Evolutionary conservation across 1,284 basidiomycete genomes (phyloP).

Genomic region (Erythrobasidium hasegawianum): DNA sequence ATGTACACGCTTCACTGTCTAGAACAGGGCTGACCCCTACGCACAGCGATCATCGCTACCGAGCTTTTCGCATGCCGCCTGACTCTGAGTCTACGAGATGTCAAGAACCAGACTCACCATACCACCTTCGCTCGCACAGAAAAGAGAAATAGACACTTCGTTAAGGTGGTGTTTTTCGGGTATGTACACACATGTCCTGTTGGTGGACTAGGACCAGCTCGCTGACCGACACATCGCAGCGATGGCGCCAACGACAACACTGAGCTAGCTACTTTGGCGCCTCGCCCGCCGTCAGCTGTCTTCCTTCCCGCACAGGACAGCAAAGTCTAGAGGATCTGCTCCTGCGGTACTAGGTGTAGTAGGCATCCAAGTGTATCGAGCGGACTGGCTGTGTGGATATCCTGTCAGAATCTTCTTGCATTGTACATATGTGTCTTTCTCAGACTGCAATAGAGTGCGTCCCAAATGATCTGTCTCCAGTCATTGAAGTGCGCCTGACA

Average conservation of each 20-base stretch:
- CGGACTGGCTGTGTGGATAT: too few species aligned
- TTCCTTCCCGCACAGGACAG: too few species aligned
- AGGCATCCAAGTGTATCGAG: too few species aligned
- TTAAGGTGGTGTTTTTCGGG: constrained; percentile 6
- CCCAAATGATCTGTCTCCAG: too few species aligned
- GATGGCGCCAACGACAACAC: not conserved
- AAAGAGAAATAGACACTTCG: constrained; percentile 1
- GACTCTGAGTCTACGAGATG: constrained; percentile 13
- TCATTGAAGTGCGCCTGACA: too few species aligned
- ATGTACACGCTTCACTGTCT: not conserved
- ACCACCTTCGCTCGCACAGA: not conserved
- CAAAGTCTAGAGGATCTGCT: too few species aligned
- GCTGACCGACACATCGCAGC: not conserved
- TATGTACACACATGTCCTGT: not conserved
- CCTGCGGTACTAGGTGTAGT: too few species aligned
- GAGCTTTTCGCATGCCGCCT: constrained; percentile 29
- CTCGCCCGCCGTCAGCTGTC: too few species aligned
- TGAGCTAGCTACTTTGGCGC: not conserved
- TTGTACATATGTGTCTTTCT: too few species aligned
- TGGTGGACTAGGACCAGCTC: not conserved
- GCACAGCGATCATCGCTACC: constrained; percentile 23
- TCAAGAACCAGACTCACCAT: constrained; percentile 4
- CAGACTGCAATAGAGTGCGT: too few species aligned
- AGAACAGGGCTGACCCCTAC: not conserved
- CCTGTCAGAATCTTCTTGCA: too few species aligned